Base-by-base conservation (phyloP, 2,329 filamentous ascomycete species). In the Trichoderma sp. region DNA sequence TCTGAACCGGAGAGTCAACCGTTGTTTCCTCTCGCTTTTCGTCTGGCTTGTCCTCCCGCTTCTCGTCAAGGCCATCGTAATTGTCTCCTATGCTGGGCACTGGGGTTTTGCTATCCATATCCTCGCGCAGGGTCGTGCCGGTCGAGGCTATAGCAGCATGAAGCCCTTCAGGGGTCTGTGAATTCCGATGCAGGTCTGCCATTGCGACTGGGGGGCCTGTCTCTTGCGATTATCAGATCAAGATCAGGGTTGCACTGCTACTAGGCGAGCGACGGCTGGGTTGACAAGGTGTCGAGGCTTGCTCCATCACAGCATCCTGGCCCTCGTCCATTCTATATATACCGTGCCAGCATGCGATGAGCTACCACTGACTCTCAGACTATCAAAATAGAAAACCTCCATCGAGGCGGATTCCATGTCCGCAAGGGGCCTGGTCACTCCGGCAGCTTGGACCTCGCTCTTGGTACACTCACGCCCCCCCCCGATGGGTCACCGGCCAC, bases 41-140 rank as follows among this genome's bases (percentile, higher is more conserved):
- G 3, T 55, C 48, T 28, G 7, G 34, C 44, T 44, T 56, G 14
- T 64, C 60, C 4, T 55, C 51, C 7, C 14, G 4, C 51, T 55
- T 56, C 12, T 50, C 45, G 1, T 41, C 54, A 7, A 50, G 26
- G 7, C 15, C 52, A 15, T 66, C 64, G 1, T 65, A 47, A 5
- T 52, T 30, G 10, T 34, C 54, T 43, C 56, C 47, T 2, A 56
- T 26, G 50, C 62, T 55, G n/a, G 67, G 68, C 14, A 69, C 72
- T 19, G 72, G 67, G 15, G 66, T 58, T 47, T 65, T 67, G 45
- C 59, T 57, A 58, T 74, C 74, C 15, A 59, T 19, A 52, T 73
- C 69, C 34, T 74, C 74, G 44, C 70, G 68, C 1, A 75, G 64
- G 7, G 74, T 75, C 24, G 74, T 73, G 44, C 72, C 64, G 34